Base-by-base conservation (phyloP, 805 yeast genomes). In the Pichia nakasei region DNA sequence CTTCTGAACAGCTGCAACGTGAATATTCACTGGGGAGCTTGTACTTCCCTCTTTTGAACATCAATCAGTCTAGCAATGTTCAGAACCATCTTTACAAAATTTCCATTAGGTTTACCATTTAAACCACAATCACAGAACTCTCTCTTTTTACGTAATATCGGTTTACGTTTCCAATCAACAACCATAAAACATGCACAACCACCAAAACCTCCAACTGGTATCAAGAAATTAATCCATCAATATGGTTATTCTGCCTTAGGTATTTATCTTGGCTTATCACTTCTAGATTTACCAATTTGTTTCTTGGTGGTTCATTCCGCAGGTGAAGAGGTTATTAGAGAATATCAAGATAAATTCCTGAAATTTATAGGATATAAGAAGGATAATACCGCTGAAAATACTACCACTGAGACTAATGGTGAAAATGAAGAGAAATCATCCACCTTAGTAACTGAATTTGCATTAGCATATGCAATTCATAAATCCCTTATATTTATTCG, bases 181-280 rank as follows among this genome's bases (percentile, higher is more conserved):
- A 19, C 42, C 21, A 20, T 46, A 26, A 35, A 21, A 37, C 43
- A 42, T 33, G 52, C 50, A 11, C 18, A 36, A n/a, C 47, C 52
- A 15, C 43, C 48, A 33, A 38, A 63, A 56, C 48, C 68, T 41
- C 64, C 70, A 18, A 60, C 65, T 2, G 79, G 80, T 13, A 61
- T 76, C 31, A 85, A 78, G 60, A 80, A 75, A 11, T 68, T 93
- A 49, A 73, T 85, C 56, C 81, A 84, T 57, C 82, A 85, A 57
- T 93, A 93, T 61, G 98, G 98, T 0, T 87, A 83, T 67, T 77
- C 94, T 17, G 97, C 96, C 0, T 65, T 91, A 13, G 95, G 87
- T 13, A 86, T 91, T 0, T 93, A 93, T 57, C 53, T 87, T 19
- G 82, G 75, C 2, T 59, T 93, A n/a, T 72, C 85, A 2, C 68